Percentiles rank a stretch among this genome's conserved stretches.
phyloP scores from a whole-genome alignment of 331 rosid genomes.

The Malus hybrid region DNA sequence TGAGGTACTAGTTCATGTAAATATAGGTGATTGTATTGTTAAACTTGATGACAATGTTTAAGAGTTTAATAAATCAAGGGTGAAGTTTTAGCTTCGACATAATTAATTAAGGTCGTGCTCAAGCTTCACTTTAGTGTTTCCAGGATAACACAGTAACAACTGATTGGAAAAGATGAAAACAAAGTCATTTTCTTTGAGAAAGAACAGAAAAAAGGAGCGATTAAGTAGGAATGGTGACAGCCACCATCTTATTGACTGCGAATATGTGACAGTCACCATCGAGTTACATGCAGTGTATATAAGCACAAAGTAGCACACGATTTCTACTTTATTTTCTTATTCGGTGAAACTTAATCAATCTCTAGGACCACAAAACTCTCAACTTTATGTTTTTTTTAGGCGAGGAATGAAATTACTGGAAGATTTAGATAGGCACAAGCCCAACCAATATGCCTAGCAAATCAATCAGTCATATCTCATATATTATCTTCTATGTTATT shows the following conservation, averaged over 20 bases:
- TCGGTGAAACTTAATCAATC: too few relatives aligned
- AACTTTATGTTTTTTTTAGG: too few relatives aligned
- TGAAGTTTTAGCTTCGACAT: neutral
- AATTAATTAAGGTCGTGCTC: neutral
- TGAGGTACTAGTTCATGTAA: constrained; percentile 5
- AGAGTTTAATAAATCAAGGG: neutral
- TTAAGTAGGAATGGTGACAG: neutral
- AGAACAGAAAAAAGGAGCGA: neutral
- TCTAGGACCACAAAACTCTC: too few relatives aligned
- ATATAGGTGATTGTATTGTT: neutral
- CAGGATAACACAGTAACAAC: neutral
- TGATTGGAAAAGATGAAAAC: constrained; percentile 8
- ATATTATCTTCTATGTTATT: neutral
- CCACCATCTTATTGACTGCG: neutral
- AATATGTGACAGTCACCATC: neutral
- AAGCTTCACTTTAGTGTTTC: neutral
- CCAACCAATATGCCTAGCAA: constrained; percentile 9
- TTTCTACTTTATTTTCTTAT: too few relatives aligned
- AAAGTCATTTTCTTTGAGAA: constrained; percentile 20
- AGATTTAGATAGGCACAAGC: constrained; percentile 1
- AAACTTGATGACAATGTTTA: neutral
- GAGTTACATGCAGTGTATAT: neutral
- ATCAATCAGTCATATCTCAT: constrained; percentile 3
- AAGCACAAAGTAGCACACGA: too few relatives aligned
- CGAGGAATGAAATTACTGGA: too few relatives aligned